These are phyloP conservation scores for Flueggea neowawraea DNA, from an alignment of 441 rosid genomes.

Conservation along the genomic window DNA sequence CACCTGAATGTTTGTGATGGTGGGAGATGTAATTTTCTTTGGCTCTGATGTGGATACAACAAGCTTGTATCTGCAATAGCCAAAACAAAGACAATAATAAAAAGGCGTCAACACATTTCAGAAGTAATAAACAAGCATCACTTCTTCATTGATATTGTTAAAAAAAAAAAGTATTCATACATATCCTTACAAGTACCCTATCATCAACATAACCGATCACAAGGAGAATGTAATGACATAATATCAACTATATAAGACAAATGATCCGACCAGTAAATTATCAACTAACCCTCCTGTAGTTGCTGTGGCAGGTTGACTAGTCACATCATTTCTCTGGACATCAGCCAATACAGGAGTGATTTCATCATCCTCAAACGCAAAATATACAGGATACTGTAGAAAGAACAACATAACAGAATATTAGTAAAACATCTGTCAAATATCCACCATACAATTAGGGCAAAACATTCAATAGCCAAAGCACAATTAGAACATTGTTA, in stretches of 20 bases:
- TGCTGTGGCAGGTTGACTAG: slow-evolving; percentile 96
- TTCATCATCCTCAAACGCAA: slow-evolving; percentile 90
- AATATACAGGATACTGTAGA: slow-evolving; percentile 92
- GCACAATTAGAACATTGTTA: too few species aligned
- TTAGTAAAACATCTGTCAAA: too few species aligned
- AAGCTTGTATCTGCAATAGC: slow-evolving; percentile 68
- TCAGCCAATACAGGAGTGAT: slow-evolving; percentile 74
- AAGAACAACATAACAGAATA: neutral
- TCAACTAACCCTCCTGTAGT: slow-evolving; percentile 95
- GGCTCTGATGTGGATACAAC: slow-evolving; percentile 84
- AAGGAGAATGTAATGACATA: neutral
- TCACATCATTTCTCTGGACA: slow-evolving; percentile 77
- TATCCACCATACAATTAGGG: too few species aligned
- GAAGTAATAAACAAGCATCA: too few species aligned
- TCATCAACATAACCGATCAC: too few species aligned
- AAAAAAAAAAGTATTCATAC: too few species aligned
- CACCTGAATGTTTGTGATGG: slow-evolving; percentile 88
- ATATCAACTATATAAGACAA: slow-evolving; percentile 1
- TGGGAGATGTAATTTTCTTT: slow-evolving; percentile 75
- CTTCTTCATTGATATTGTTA: too few species aligned
- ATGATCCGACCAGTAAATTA: slow-evolving; percentile 1
- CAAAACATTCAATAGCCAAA: too few species aligned
- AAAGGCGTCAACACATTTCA: too few species aligned
- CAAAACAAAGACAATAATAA: slow-evolving; percentile 6
- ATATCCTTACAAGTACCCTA: too few species aligned